Conservation (phyloP, 208 protist species). For the Herpetomonas tarakana region DNA sequence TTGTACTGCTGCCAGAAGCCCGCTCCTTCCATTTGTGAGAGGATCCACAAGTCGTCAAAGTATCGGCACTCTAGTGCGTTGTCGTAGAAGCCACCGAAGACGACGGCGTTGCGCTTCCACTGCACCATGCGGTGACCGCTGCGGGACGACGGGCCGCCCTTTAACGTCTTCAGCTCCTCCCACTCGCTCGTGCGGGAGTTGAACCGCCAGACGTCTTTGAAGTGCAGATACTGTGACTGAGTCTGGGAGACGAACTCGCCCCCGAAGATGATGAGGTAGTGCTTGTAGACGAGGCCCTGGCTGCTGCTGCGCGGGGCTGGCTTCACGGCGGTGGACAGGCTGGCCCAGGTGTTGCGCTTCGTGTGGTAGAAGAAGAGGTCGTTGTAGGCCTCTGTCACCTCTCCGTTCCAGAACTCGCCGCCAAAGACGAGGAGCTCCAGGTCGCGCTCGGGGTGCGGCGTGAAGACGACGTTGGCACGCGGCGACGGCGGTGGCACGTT, state of each 20-base stretch:
- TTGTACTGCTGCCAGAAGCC: conserved; percentile 61
- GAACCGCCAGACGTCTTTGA: conserved; percentile 89
- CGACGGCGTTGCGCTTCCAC: conserved; percentile 81
- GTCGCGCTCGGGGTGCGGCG: conserved; percentile 63
- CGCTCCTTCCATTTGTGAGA: conserved; percentile 75
- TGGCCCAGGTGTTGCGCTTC: conserved; percentile 62
- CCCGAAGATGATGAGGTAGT: conserved; percentile 82
- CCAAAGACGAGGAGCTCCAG: conserved; percentile 89
- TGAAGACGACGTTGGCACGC: conserved; percentile 81
- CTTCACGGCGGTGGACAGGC: conserved; percentile 58
- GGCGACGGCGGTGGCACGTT: conserved; percentile 61
- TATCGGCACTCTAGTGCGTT: conserved; percentile 85
- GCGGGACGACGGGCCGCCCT: conserved; percentile 81
- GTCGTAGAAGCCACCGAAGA: conserved; percentile 94
- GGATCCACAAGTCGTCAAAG: conserved; percentile 87
- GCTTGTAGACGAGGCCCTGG: conserved; percentile 82
- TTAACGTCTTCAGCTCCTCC: conserved; percentile 78
- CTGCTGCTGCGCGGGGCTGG: conserved; percentile 79
- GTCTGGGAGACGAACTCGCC: conserved; percentile 92
- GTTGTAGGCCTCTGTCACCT: conserved; percentile 85
- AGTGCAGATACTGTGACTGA: conserved; percentile 92
- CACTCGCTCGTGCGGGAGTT: conserved; percentile 73
- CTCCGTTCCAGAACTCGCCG: conserved; percentile 89
- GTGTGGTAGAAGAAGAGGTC: conserved; percentile 85
- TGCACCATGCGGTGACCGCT: conserved; percentile 91